These are phyloP conservation scores for Cornus controversa DNA, from an alignment of 148 eudicot genomes.

Conservation along the genomic window DNA sequence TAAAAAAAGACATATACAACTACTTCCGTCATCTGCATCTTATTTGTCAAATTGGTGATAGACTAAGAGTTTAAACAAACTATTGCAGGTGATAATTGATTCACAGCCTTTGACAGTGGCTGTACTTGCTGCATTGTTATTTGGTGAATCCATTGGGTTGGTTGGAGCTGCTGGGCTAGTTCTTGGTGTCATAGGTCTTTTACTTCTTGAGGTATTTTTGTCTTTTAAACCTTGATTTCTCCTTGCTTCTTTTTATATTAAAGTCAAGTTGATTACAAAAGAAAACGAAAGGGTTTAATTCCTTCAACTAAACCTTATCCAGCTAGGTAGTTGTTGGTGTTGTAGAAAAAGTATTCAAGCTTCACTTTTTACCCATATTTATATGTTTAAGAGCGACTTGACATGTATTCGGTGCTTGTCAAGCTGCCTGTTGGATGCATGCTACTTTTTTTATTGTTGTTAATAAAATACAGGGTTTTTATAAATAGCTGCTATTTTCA, in stretches of 20 bases:
- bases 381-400: not conserved
- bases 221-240: not conserved
- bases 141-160: slow-evolving; percentile 91
- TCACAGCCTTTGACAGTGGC: slow-evolving; percentile 99
- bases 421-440: not conserved
- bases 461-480: too few species aligned
- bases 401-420: not conserved
- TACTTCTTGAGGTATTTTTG: slow-evolving; percentile 82
- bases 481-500: too few species aligned
- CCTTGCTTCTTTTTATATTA: not conserved
- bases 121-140: slow-evolving; percentile 79
- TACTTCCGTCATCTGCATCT: too few species aligned
- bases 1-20: too few species aligned
- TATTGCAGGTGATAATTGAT: slow-evolving; percentile 92
- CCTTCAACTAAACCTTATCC: not conserved
- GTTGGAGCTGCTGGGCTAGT: slow-evolving; percentile 91
- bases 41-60: not conserved
- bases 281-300: too few species aligned
- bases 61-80: slow-evolving; percentile 11
- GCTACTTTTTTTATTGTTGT: too few species aligned
- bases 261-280: not conserved
- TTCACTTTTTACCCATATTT: too few species aligned
- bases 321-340: not conserved
- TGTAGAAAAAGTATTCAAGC: too few species aligned
- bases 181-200: slow-evolving; percentile 89